Percentiles rank a stretch among this genome's conserved stretches.
These are phyloP conservation scores for Blepharisma undulans DNA, from an alignment of 169 alveolate genomes.

Conservation along the genomic window DNA sequence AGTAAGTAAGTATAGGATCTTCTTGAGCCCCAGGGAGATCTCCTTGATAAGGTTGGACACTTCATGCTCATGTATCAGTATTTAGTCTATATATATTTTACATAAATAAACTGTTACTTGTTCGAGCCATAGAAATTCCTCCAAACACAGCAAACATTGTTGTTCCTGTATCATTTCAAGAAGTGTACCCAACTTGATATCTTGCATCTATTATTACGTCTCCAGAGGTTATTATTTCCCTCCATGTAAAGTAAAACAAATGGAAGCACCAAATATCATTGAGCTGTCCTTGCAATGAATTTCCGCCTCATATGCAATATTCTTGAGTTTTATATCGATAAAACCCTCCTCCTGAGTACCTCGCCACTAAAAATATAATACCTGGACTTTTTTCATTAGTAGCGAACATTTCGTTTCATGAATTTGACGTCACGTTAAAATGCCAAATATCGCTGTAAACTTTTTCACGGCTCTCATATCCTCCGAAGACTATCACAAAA, in stretches of 20 bases:
- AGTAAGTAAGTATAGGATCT: not conserved
- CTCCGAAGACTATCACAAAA: not conserved
- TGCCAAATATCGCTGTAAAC: not conserved
- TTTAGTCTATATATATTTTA: not conserved
- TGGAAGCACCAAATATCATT: constrained; percentile 9
- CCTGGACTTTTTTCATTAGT: too few relatives aligned
- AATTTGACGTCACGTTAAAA: not conserved
- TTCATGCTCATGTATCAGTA: not conserved
- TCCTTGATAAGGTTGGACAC: not conserved
- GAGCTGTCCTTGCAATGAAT: not conserved
- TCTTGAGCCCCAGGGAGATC: not conserved
- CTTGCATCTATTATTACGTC: not conserved
- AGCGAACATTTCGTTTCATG: not conserved
- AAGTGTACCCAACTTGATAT: not conserved
- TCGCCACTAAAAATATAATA: too few relatives aligned
- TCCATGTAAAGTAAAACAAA: not conserved
- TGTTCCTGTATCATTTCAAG: not conserved
- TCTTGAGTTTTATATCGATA: not conserved
- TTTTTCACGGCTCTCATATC: not conserved
- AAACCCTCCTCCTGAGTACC: not conserved
- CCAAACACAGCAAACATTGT: not conserved
- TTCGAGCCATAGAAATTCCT: not conserved
- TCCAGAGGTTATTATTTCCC: not conserved
- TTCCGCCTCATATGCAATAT: constrained; percentile 1
- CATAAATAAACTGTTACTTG: not conserved